A percentile compares a stretch with the other conserved stretches of the same genome.
phyloP scores from a whole-genome alignment of 129 eudicot species.

The Centrapalus pauciflorus region DNA sequence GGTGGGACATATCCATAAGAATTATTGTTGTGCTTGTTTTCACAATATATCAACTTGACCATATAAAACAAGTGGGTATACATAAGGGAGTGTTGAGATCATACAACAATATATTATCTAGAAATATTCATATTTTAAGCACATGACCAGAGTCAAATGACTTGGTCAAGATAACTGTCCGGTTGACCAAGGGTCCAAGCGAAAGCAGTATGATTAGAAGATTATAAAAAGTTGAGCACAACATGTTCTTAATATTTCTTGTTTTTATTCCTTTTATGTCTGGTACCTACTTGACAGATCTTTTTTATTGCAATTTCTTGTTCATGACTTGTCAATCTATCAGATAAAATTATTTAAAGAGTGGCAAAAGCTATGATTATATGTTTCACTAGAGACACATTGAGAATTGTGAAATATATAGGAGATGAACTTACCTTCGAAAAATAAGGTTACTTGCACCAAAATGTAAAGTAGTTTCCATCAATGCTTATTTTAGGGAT shows the following conservation, averaged over 20 bases:
- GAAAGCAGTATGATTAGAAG: constrained; percentile 10
- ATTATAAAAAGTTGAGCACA: constrained; percentile 13
- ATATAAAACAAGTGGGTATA: constrained; percentile 11
- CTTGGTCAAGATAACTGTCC: constrained; percentile 13
- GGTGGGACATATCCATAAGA: constrained; percentile 13
- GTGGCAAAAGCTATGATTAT: not conserved
- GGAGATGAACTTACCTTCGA: not conserved
- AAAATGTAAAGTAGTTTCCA: no score
- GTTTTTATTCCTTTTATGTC: constrained; percentile 16
- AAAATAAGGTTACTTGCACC: no score
- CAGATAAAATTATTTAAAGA: constrained; percentile 8
- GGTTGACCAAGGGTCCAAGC: constrained; percentile 20
- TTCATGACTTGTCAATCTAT: not conserved
- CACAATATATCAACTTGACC: constrained; percentile 24
- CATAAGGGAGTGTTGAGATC: not conserved
- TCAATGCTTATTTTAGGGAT: no score
- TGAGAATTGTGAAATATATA: not conserved
- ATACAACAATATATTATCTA: not conserved
- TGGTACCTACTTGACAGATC: constrained; percentile 18
- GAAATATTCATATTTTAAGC: constrained; percentile 23
- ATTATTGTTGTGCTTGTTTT: constrained; percentile 8
- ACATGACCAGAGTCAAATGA: constrained; percentile 22
- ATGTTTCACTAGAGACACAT: constrained; percentile 1
- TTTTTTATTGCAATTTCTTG: constrained; percentile 8
- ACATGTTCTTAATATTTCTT: constrained; percentile 9